Conservation (phyloP, 2,329 filamentous ascomycete species). For the Trichoderma sp. region DNA sequence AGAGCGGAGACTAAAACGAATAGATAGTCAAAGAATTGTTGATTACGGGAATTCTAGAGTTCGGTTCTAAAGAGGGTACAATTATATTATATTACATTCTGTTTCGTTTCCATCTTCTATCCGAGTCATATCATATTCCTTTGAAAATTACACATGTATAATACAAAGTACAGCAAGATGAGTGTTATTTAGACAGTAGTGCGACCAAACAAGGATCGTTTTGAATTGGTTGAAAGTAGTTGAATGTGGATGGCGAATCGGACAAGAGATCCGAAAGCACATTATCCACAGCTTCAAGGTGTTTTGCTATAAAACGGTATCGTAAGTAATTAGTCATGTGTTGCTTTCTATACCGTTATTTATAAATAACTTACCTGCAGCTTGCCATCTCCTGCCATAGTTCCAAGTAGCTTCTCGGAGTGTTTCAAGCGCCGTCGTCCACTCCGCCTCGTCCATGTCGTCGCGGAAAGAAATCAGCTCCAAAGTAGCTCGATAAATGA, state of each 20-base stretch:
- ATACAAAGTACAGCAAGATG: not conserved
- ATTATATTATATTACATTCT: not conserved
- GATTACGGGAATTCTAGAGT: not conserved
- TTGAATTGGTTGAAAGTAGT: not conserved
- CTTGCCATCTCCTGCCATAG: constrained; percentile 14
- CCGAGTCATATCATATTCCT: not conserved
- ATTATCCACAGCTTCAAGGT: not conserved
- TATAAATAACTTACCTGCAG: not conserved
- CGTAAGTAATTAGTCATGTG: not conserved
- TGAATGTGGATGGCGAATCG: not conserved
- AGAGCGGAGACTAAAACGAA: not conserved
- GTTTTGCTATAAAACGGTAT: not conserved
- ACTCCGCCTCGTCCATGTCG: constrained; percentile 7
- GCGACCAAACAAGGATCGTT: constrained; percentile 13
- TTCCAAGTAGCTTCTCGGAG: constrained; percentile 11
- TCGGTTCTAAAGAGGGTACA: not conserved
- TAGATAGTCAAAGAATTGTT: not conserved
- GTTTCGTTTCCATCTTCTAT: not conserved
- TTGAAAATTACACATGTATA: not conserved
- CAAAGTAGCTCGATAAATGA: constrained; percentile 2
- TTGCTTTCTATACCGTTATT: not conserved
- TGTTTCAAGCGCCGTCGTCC: not conserved
- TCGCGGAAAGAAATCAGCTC: constrained; percentile 12
- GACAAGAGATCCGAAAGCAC: not conserved
- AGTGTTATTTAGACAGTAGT: not conserved